Conservation (phyloP, 768 basidiomycete species). For the Naganishia vishniacii region DNA sequence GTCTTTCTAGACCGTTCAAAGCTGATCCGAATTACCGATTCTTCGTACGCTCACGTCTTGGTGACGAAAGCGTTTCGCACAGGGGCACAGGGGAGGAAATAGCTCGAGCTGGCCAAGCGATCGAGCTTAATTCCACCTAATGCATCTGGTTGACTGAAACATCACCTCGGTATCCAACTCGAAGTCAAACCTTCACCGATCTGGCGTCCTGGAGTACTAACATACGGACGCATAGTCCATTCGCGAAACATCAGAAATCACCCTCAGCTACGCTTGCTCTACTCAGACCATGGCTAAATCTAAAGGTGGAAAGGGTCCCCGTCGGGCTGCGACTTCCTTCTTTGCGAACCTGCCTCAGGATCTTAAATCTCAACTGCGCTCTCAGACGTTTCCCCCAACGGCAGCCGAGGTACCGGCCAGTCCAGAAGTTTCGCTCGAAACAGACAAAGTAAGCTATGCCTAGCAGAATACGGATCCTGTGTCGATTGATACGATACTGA, state of each 20-base stretch:
- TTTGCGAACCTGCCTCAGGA: slow-evolving; percentile 12
- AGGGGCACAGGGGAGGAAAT: background rate
- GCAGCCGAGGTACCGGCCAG: background rate
- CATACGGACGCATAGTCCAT: too few relatives aligned
- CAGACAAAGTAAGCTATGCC: background rate
- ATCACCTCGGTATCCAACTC: background rate
- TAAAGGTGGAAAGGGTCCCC: background rate
- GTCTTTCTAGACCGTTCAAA: too few relatives aligned
- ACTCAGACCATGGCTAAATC: slow-evolving; percentile 8
- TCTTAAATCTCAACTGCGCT: slow-evolving; percentile 13
- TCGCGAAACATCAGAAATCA: too few relatives aligned
- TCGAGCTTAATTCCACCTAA: background rate
- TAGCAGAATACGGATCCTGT: background rate
- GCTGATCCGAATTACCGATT: background rate
- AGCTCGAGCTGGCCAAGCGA: background rate
- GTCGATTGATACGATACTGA: background rate
- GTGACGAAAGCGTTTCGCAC: slow-evolving; percentile 13
- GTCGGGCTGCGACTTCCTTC: slow-evolving; percentile 3
- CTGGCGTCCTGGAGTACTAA: too few relatives aligned
- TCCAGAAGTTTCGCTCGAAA: background rate
- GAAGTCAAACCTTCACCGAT: too few relatives aligned
- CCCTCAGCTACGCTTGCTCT: too few relatives aligned
- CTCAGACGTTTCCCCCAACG: background rate
- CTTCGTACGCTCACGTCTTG: slow-evolving; percentile 1
- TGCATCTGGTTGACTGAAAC: slow-evolving; percentile 7